Conservation (phyloP, 805 yeast species). For the Yarrowia sp. region DNA sequence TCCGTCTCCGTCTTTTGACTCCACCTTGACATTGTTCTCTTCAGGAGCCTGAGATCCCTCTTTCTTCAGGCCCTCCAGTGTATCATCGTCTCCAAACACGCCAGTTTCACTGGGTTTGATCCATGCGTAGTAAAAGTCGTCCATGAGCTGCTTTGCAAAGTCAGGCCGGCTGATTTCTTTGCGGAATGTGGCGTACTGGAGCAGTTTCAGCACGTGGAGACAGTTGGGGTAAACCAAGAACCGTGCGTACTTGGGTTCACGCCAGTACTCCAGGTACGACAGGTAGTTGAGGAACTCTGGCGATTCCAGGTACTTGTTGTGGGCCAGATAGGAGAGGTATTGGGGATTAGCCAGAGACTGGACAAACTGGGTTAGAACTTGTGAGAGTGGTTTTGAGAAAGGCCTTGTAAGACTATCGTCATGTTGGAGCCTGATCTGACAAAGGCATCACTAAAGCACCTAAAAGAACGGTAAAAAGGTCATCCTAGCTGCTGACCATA, state of each 20-base stretch:
- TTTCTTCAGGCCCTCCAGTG: not conserved
- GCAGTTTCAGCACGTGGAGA: constrained; percentile 74
- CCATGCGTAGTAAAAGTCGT: constrained; percentile 54
- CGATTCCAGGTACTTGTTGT: constrained; percentile 75
- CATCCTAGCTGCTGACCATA: too few relatives aligned
- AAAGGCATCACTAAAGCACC: too few relatives aligned
- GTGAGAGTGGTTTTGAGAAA: not conserved
- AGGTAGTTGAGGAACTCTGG: constrained; percentile 76
- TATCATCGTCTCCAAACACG: constrained; percentile 17
- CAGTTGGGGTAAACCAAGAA: constrained; percentile 86
- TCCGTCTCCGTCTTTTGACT: constrained; percentile 21
- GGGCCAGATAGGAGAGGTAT: constrained; percentile 85
- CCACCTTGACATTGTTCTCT: constrained; percentile 12
- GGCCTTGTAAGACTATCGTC: too few relatives aligned
- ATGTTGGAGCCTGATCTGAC: too few relatives aligned
- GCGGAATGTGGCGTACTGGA: constrained; percentile 53
- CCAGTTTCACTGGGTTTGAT: constrained; percentile 41
- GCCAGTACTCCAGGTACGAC: constrained; percentile 86
- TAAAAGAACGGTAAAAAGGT: too few relatives aligned
- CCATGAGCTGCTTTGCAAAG: constrained; percentile 54
- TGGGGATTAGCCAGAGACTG: constrained; percentile 91
- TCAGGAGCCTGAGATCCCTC: constrained; percentile 3
- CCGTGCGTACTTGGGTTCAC: constrained; percentile 69
- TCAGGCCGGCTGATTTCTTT: constrained; percentile 53
- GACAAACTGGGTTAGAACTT: constrained; percentile 60